Evolutionary conservation across 352 stramenopile species (phyloP).

Genomic region (Phytophthora tubulina): DNA sequence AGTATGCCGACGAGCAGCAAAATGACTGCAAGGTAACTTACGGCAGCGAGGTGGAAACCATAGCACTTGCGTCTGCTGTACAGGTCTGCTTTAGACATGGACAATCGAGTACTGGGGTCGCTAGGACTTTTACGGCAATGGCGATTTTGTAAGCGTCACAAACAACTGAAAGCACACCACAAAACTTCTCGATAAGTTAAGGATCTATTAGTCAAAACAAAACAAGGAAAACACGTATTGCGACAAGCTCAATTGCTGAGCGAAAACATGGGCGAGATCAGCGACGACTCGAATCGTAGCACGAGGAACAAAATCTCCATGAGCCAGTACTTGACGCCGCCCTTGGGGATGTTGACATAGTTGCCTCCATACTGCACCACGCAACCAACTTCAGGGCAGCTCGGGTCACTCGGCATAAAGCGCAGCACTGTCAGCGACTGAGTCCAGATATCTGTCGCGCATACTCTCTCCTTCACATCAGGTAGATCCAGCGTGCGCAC

Average conservation of each 20-base stretch:
- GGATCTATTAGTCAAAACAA: constrained; percentile 33
- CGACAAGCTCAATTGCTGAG: constrained; percentile 39
- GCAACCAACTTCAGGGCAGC: constrained; percentile 42
- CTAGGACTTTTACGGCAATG: no score
- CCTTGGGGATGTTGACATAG: constrained; percentile 52
- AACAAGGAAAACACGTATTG: constrained; percentile 13
- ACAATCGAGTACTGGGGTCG: no score
- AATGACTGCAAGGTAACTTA: no score
- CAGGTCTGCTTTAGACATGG: no score
- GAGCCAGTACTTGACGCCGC: constrained; percentile 60
- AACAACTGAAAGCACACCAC: not conserved
- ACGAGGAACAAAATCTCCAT: constrained; percentile 68
- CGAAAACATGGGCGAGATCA: constrained; percentile 61
- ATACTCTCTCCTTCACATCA: constrained; percentile 49
- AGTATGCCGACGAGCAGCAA: no score
- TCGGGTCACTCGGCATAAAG: constrained; percentile 51
- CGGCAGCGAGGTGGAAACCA: no score
- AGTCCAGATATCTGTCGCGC: constrained; percentile 47
- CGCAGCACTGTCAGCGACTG: constrained; percentile 57
- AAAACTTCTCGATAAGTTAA: constrained; percentile 33
- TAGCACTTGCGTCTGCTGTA: no score
- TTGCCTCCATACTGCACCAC: constrained; percentile 55
- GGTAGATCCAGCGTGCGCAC: constrained; percentile 50
- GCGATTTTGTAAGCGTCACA: no score
- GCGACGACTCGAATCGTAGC: constrained; percentile 60